A percentile compares a stretch with the other conserved stretches of the same genome.
These are phyloP conservation scores for Saprolegnia diclina DNA, from an alignment of 352 stramenopile genomes.

Conservation along the genomic window DNA sequence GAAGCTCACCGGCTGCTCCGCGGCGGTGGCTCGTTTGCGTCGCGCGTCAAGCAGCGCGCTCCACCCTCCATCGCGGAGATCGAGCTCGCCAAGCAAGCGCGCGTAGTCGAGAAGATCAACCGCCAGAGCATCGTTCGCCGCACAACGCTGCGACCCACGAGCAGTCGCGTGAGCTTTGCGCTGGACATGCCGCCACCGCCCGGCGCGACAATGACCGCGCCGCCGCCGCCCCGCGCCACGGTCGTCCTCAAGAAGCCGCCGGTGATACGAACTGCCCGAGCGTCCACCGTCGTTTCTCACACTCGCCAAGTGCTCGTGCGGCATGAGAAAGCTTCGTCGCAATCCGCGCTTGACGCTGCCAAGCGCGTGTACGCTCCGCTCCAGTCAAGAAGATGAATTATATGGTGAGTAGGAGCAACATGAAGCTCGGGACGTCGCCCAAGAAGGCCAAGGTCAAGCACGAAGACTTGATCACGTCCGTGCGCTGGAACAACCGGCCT, in stretches of 20 bases:
- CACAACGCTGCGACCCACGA: conserved; percentile 4
- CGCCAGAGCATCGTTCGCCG: conserved; percentile 7
- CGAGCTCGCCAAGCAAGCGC: neutral
- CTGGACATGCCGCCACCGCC: neutral
- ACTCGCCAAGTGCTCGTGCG: conserved; percentile 1
- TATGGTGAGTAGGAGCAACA: conserved; percentile 44
- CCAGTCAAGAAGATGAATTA: neutral
- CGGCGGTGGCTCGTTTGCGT: conserved; percentile 12
- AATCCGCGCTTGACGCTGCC: neutral
- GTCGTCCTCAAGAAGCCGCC: neutral
- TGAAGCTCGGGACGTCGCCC: conserved; percentile 62
- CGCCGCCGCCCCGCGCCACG: neutral
- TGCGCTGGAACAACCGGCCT: conserved; percentile 28
- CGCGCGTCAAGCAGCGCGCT: conserved; percentile 1
- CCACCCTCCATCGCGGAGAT: conserved; percentile 4
- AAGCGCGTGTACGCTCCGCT: conserved; percentile 15
- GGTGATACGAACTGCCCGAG: neutral
- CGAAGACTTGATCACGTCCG: conserved; percentile 16
- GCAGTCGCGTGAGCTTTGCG: neutral
- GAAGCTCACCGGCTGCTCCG: conserved; percentile 7
- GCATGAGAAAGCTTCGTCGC: neutral
- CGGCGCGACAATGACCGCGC: neutral
- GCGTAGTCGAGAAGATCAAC: conserved; percentile 18
- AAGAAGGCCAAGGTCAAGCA: conserved; percentile 30
- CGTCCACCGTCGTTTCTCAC: conserved; percentile 17